Percentiles rank a stretch among this genome's conserved stretches.
phyloP scores from a whole-genome alignment of 139 green algal genomes.

The Chlamydomonas applanata region DNA sequence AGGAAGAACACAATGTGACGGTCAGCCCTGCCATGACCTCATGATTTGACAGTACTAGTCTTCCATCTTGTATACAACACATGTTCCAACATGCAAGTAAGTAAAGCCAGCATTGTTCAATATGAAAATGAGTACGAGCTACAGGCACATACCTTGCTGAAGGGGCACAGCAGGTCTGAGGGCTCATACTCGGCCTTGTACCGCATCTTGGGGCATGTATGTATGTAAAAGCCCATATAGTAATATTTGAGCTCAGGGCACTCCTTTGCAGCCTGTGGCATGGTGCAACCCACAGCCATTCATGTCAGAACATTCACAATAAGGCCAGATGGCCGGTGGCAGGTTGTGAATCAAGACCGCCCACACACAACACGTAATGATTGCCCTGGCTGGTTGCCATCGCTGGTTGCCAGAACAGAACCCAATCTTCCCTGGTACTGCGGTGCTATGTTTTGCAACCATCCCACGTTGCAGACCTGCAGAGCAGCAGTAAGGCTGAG shows the following conservation, averaged over 20 bases:
- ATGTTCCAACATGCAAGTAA: neutral
- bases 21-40: neutral
- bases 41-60: neutral
- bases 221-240: constrained; percentile 96
- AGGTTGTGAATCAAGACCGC: too few species aligned
- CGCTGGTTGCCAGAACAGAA: too few species aligned
- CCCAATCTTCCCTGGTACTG: too few species aligned
- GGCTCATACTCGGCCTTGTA: constrained; percentile 89
- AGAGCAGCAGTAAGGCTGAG: too few species aligned
- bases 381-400: too few species aligned
- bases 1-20: neutral
- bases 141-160: constrained; percentile 29
- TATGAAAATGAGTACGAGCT: neutral
- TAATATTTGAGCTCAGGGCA: constrained; percentile 75
- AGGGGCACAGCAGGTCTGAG: constrained; percentile 86
- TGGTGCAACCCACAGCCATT: too few species aligned
- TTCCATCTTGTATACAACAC: neutral
- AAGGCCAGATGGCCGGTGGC: too few species aligned
- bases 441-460: too few species aligned
- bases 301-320: too few species aligned
- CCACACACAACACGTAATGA: too few species aligned
- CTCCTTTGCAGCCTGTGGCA: neutral
- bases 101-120: neutral
- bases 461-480: too few species aligned
- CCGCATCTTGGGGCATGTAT: constrained; percentile 82